Evolutionary conservation across 192 early-diverging fungal species (phyloP).

Genomic region (Linnemannia hyalina): DNA sequence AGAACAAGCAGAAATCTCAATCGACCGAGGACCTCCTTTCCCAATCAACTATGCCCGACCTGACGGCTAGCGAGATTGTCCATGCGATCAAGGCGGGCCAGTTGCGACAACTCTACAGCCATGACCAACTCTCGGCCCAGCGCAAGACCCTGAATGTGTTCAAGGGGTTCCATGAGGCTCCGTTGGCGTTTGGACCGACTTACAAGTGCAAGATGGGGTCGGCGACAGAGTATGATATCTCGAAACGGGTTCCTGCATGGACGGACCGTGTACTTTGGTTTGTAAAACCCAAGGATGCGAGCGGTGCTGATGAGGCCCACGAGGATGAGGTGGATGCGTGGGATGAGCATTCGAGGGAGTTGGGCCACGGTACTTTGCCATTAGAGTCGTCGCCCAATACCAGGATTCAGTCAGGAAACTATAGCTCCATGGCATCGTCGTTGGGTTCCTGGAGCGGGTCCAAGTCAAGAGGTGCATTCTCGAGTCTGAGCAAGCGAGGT

Average conservation of each 20-base stretch:
- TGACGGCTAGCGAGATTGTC: constrained; percentile 42
- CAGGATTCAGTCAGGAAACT: neutral
- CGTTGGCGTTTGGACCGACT: constrained; percentile 53
- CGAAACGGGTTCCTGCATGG: constrained; percentile 52
- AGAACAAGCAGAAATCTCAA: constrained; percentile 17
- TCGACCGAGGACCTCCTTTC: constrained; percentile 31
- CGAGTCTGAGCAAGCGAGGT: constrained; percentile 41
- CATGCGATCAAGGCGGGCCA: constrained; percentile 33
- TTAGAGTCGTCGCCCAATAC: constrained; percentile 11
- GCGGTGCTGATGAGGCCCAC: constrained; percentile 26
- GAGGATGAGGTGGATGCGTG: constrained; percentile 50
- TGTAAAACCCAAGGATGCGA: constrained; percentile 35
- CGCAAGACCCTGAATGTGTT: constrained; percentile 51
- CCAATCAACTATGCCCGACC: constrained; percentile 33
- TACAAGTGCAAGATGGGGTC: constrained; percentile 55
- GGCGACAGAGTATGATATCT: constrained; percentile 30
- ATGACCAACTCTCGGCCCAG: constrained; percentile 56
- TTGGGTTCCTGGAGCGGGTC: constrained; percentile 13
- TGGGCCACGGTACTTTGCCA: constrained; percentile 30
- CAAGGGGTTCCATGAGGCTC: constrained; percentile 43
- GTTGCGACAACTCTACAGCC: constrained; percentile 40
- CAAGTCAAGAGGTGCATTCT: constrained; percentile 33
- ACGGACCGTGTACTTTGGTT: constrained; percentile 53
- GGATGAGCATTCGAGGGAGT: constrained; percentile 44
- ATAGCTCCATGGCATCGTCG: neutral